These are phyloP conservation scores for Collybiopsis luxurians DNA, from an alignment of 768 basidiomycete species.

Conservation along the genomic window DNA sequence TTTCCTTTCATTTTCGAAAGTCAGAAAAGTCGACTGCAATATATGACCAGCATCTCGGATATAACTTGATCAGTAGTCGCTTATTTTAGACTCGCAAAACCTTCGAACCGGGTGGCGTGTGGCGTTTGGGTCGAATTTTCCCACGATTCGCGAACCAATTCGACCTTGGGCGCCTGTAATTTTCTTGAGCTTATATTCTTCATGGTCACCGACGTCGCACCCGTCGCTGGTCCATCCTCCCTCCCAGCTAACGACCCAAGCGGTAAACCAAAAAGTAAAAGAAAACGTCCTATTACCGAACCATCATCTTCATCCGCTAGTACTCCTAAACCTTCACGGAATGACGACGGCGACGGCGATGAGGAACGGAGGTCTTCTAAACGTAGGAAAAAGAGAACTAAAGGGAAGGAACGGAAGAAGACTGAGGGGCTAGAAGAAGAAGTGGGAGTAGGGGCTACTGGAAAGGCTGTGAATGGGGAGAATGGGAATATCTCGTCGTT, in stretches of 20 bases:
- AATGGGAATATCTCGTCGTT: conserved; percentile 1
- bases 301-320: not conserved
- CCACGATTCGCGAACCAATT: too few species aligned
- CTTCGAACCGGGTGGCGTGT: too few species aligned
- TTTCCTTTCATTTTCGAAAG: too few species aligned
- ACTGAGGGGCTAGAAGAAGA: not conserved
- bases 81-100: too few species aligned
- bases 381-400: not conserved
- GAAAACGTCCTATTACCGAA: too few species aligned
- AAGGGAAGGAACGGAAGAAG: not conserved
- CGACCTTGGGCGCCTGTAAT: too few species aligned
- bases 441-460: not conserved
- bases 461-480: not conserved
- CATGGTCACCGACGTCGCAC: not conserved
- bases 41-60: too few species aligned
- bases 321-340: not conserved
- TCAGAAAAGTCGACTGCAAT: too few species aligned
- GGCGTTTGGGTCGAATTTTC: too few species aligned
- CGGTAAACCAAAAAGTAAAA: not conserved
- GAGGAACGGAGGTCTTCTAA: not conserved
- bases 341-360: not conserved
- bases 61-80: too few species aligned
- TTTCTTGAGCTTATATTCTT: too few species aligned
- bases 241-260: not conserved
- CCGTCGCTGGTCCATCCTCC: not conserved